Evolutionary conservation across 306 rosid genomes (phyloP).

Genomic region (Rosa persica): DNA sequence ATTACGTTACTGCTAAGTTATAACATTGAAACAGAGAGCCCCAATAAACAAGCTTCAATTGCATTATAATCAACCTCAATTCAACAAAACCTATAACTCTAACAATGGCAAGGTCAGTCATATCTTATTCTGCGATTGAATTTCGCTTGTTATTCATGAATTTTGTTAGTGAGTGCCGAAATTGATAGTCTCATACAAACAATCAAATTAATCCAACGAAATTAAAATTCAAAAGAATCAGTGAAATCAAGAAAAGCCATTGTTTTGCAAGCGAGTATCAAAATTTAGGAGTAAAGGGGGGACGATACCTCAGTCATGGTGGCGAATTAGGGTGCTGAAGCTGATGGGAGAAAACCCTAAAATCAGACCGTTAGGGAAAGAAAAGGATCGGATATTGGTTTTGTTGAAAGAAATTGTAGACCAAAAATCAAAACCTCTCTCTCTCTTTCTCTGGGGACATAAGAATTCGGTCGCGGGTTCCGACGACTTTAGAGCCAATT

Average conservation of each 20-base stretch:
- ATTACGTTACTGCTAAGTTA: neutral
- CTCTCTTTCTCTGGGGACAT: neutral
- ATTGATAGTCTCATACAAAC: neutral
- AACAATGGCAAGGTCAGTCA: neutral
- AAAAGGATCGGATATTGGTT: neutral
- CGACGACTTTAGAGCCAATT: neutral
- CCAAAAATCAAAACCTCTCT: neutral
- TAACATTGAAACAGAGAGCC: neutral
- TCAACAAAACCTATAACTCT: neutral
- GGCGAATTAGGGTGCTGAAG: slow-evolving; percentile 35
- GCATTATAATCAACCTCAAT: slow-evolving; percentile 3
- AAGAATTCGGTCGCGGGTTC: neutral
- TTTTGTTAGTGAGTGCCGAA: neutral
- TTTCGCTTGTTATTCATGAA: neutral
- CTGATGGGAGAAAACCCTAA: slow-evolving; percentile 5
- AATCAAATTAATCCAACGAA: neutral
- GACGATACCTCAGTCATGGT: slow-evolving; percentile 75
- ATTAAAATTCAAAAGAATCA: neutral
- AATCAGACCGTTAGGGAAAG: slow-evolving; percentile 18
- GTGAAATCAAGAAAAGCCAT: slow-evolving; percentile 8
- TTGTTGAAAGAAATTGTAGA: neutral
- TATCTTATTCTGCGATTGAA: neutral
- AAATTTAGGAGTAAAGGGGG: neutral
- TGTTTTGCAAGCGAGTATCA: neutral
- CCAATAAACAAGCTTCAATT: neutral